Base-by-base conservation (phyloP, 2,329 filamentous ascomycete species). In the Thielaviopsis euricoi region DNA sequence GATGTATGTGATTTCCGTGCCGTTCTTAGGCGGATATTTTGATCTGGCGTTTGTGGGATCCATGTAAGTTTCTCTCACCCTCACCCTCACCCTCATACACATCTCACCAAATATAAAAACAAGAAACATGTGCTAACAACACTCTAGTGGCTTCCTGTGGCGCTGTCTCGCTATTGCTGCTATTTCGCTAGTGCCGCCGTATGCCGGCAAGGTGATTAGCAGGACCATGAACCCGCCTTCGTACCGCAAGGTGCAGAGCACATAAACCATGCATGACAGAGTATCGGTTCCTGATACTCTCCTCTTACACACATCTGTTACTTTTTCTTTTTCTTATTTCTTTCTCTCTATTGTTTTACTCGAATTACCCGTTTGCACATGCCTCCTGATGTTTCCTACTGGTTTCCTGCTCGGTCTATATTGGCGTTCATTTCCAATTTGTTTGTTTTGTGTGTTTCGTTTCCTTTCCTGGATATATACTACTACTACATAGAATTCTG, bases 11-110 rank as follows among this genome's bases (percentile, higher is more conserved):
- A 88, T 82, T 2, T 89, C 82, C 46, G 76, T 97, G 21, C 93
- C 93, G 2, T 95, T 96, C 65, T 70, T 98, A 22, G 86, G 85
- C 2, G 77, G 78, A n/a, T 97, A 97, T 68, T 96, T 93, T 70
- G 89, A 97, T 66, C 76, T 97, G 46, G 72, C 71, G 26, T 97
- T 86, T 69, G 74, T 97, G 50, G 76, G 87, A 58, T 90, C 81
- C 13, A 71, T 74, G 81, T 84, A 70, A 70, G 80, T 73, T 19
- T 37, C 17, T 49, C 17, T 50, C 13, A 4, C 19, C 26, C 7
- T 54, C 43, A 26, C 3, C 12, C 19, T 40, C 9, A 48, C n/a
- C 19, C 37, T 46, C n/a, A n/a, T n/a, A n/a, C n/a, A n/a, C n/a
- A n/a, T n/a, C 22, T 29, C 40, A 22, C 33, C 15, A 17, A 17